Evolutionary conservation across 805 yeast species (phyloP).

Genomic region (Starmerella floricola): DNA sequence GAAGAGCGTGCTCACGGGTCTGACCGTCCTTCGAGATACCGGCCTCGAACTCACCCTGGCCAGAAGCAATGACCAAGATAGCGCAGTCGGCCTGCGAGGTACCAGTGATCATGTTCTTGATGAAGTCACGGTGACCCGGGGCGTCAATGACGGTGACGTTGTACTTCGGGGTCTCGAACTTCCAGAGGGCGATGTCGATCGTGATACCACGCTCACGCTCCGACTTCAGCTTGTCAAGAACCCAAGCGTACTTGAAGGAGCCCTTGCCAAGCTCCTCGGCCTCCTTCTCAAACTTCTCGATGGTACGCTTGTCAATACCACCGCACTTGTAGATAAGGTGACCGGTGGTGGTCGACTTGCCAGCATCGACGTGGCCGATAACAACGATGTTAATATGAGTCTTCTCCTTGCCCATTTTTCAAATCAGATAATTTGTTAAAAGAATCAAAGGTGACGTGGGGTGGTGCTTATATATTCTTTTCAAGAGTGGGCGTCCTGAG

Average conservation of each 20-base stretch:
- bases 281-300: constrained; percentile 96
- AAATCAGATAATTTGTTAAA: constrained; percentile 1
- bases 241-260: constrained; percentile 97
- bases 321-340: constrained; percentile 99
- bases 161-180: constrained; percentile 84
- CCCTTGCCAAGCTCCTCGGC: constrained; percentile 96
- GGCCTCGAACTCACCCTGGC: constrained; percentile 90
- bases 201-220: constrained; percentile 97
- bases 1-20: constrained; percentile 88
- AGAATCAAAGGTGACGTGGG: background rate
- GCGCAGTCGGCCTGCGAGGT: constrained; percentile 91
- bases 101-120: constrained; percentile 93
- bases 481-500: constrained; percentile 12
- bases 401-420: constrained; percentile 76
- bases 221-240: constrained; percentile 87
- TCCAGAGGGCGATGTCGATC: constrained; percentile 85
- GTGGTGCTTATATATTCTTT: constrained; percentile 19
- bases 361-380: constrained; percentile 99
- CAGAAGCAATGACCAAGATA: constrained; percentile 79
- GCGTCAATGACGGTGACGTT: constrained; percentile 87
- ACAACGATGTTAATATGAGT: constrained; percentile 99
- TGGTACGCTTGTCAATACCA: constrained; percentile 95
- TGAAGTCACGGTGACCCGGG: constrained; percentile 94
- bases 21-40: constrained; percentile 92
- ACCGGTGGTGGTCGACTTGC: constrained; percentile 98